Conservation (phyloP, 108 stramenopile genomes). For the Nannochloropsis gaditana region DNA sequence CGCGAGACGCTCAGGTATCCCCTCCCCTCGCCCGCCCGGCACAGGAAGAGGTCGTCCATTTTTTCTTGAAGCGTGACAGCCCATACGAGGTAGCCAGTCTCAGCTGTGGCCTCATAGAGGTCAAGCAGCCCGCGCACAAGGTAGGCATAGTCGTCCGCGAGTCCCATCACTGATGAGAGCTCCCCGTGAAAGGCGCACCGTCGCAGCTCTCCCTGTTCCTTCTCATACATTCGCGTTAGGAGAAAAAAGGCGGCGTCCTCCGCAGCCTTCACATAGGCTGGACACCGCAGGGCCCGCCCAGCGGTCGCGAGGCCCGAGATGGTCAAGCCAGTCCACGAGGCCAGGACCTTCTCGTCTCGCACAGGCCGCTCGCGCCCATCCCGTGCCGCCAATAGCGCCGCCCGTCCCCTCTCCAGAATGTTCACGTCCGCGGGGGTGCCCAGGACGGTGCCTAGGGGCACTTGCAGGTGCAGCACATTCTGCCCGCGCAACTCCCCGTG, state of each 20-base stretch:
- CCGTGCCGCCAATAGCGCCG: background rate
- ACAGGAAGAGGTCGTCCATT: slow-evolving; percentile 41
- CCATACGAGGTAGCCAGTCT: slow-evolving; percentile 31
- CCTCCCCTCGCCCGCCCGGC: slow-evolving; percentile 27
- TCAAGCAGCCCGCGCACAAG: slow-evolving; percentile 39
- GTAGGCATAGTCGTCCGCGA: slow-evolving; percentile 42
- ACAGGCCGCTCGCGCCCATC: slow-evolving; percentile 23
- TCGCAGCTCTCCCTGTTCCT: background rate
- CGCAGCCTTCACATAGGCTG: slow-evolving; percentile 22
- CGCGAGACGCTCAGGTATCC: slow-evolving; percentile 38
- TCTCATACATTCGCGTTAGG: slow-evolving; percentile 25
- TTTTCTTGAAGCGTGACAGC: slow-evolving; percentile 22
- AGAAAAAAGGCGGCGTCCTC: slow-evolving; percentile 33
- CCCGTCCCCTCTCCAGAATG: background rate
- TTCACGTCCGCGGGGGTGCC: background rate
- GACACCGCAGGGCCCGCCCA: slow-evolving; percentile 1
- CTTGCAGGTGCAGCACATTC: slow-evolving; percentile 35
- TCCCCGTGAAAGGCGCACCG: slow-evolving; percentile 31
- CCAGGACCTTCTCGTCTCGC: slow-evolving; percentile 40
- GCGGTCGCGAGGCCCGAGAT: slow-evolving; percentile 5
- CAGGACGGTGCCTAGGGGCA: slow-evolving; percentile 17
- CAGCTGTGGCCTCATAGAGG: slow-evolving; percentile 32
- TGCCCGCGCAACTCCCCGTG: slow-evolving; percentile 38
- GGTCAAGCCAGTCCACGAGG: slow-evolving; percentile 42
- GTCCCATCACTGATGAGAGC: slow-evolving; percentile 25